phyloP scores from a whole-genome alignment of 1,284 basidiomycete genomes.

The Cutaneotrichosporon cyanovorans region DNA sequence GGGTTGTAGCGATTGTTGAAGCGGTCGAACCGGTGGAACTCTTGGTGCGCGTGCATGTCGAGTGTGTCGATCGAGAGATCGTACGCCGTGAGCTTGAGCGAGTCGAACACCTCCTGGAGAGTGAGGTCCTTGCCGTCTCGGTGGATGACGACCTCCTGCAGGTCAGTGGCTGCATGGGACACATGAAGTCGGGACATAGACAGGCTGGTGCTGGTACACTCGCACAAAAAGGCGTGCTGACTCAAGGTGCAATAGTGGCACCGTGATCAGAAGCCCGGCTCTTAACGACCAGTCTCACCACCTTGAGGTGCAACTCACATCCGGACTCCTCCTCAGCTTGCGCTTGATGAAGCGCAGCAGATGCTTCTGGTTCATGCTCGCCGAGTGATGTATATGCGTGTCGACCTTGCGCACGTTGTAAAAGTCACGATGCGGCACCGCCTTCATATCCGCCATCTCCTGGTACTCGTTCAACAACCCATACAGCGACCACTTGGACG shows the following conservation, averaged over 20 bases:
- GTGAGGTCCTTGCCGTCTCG: slow-evolving; percentile 87
- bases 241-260: no score
- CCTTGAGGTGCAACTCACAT: no score
- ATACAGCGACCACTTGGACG: slow-evolving; percentile 96
- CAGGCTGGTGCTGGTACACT: no score
- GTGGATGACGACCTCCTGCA: slow-evolving; percentile 88
- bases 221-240: no score
- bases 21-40: slow-evolving; percentile 95
- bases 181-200: no score
- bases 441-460: slow-evolving; percentile 95
- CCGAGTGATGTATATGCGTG: slow-evolving; percentile 97
- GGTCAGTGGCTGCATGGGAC: no score
- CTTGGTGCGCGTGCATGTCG: slow-evolving; percentile 96
- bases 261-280: background rate
- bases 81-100: slow-evolving; percentile 89
- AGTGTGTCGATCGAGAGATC: slow-evolving; percentile 98
- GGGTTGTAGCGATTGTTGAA: slow-evolving; percentile 59
- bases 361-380: slow-evolving; percentile 99
- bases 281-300: no score
- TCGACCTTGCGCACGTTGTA: slow-evolving; percentile 98
- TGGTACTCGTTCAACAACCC: slow-evolving; percentile 87
- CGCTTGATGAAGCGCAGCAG: slow-evolving; percentile 98
- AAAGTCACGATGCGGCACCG: slow-evolving; percentile 65
- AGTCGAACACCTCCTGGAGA: slow-evolving; percentile 88
- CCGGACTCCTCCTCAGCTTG: slow-evolving; percentile 57